These are phyloP conservation scores for Colletotrichum tropicale DNA, from an alignment of 2,329 filamentous ascomycete genomes.

Conservation along the genomic window DNA sequence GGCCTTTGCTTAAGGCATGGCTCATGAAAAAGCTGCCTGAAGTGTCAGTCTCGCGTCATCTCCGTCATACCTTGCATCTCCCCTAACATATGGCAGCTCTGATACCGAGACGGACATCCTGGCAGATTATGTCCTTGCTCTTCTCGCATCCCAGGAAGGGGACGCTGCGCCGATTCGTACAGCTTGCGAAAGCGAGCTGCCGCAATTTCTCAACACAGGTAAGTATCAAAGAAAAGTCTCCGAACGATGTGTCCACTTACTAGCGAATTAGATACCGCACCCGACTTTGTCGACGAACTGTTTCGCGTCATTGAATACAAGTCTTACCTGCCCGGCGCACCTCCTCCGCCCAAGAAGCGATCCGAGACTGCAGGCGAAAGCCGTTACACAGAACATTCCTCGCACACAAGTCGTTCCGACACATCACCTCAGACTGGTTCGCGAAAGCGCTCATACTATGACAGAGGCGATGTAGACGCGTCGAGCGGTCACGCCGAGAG, in stretches of 20 bases:
- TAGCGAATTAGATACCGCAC: neutral
- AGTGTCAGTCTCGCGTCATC: constrained; percentile 6
- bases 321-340: constrained; percentile 62
- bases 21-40: constrained; percentile 60
- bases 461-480: constrained; percentile 21
- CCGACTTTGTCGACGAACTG: constrained; percentile 61
- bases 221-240: constrained; percentile 1
- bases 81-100: constrained; percentile 54
- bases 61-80: neutral
- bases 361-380: constrained; percentile 16
- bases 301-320: constrained; percentile 69
- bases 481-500: constrained; percentile 37
- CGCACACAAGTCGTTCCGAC: constrained; percentile 20
- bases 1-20: constrained; percentile 73
- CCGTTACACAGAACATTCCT: neutral
- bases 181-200: constrained; percentile 74
- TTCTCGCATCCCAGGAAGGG: constrained; percentile 71
- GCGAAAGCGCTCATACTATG: constrained; percentile 41
- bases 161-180: constrained; percentile 66
- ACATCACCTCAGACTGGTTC: constrained; percentile 25
- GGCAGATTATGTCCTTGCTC: constrained; percentile 82
- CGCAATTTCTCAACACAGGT: constrained; percentile 77
- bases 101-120: constrained; percentile 83
- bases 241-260: neutral
- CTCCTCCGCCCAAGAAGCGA: constrained; percentile 39